Base-by-base conservation (phyloP, 2,329 filamentous ascomycete genomes). In the Penicillium sp. region DNA sequence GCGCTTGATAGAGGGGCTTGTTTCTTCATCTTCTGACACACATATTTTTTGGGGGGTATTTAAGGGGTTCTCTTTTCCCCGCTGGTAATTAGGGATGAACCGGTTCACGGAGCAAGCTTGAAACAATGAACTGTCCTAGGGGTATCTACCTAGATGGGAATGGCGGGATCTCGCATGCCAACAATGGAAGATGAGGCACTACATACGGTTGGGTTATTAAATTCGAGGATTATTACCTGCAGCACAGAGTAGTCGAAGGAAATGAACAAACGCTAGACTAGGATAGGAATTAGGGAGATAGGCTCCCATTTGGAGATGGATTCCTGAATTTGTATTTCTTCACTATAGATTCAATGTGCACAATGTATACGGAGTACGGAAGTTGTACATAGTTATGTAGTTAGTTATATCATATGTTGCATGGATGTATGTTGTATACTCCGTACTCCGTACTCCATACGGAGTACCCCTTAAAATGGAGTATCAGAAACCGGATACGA, bases 1-100 rank as follows among this genome's bases (percentile, higher is more conserved):
- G 43, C 29, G 1, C 38, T 66, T 38, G 65, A 67, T 33, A 51
- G 57, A 37, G 46, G 55, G 49, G 59, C 63, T 29, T 61, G 62
- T 53, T 51, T 66, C 19, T 67, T 67, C 37, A 65, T 66, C 33
- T 65, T 67, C 43, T 67, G 52, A 56, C n/a, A 15, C n/a, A 23
- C 23, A 9, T 50, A 23, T 23, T 41, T 43, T 19, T 43, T 33
- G 4, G 8, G 1, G 4, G 4, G 29, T 21, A 15, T 21, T 21
- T 48, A 15, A 17, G 33, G 33, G 8, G 13, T 15, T 35, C 21
- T 48, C 13, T n/a, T 31, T 27, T 15, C 10, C 9, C 23, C 12
- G 29, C n/a, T 23, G 48, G 5, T 19, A 35, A n/a, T 29, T 23
- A 48, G 12, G 21, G 23, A 48, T 48, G 46, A 48, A 48, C 46